Percentiles rank a stretch among this genome's conserved stretches.
These are phyloP conservation scores for Ambrosiella cleistominuta DNA, from an alignment of 2,329 filamentous ascomycete genomes.

Conservation along the genomic window DNA sequence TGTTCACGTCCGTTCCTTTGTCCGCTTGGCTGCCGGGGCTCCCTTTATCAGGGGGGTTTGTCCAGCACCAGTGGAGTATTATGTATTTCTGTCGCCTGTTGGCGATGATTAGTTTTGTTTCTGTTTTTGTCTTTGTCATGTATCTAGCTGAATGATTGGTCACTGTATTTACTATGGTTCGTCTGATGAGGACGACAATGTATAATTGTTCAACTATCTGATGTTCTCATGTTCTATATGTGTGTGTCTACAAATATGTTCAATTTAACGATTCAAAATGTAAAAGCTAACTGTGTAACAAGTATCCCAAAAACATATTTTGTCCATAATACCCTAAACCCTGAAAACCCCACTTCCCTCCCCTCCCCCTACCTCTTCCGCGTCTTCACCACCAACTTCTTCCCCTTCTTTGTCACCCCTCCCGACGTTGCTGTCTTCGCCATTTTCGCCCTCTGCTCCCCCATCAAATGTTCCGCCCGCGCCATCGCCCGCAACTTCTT, in stretches of 20 bases:
- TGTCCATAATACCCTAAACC: too few relatives aligned
- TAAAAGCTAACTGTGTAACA: too few relatives aligned
- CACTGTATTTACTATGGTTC: not conserved
- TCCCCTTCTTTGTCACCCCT: constrained; percentile 39
- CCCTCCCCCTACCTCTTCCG: constrained; percentile 34
- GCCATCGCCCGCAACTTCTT: constrained; percentile 37
- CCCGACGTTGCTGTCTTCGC: constrained; percentile 45
- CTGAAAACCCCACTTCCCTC: not conserved
- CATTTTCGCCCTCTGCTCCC: constrained; percentile 44
- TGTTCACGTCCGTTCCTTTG: constrained; percentile 6
- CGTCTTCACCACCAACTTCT: constrained; percentile 44
- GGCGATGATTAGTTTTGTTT: not conserved
- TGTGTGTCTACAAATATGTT: too few relatives aligned
- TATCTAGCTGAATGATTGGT: not conserved
- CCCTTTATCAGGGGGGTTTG: not conserved
- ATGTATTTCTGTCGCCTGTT: constrained; percentile 2
- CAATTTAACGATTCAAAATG: too few relatives aligned
- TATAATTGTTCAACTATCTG: too few relatives aligned
- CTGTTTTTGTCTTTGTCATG: not conserved
- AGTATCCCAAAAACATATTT: too few relatives aligned
- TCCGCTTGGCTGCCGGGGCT: not conserved
- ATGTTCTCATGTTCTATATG: too few relatives aligned
- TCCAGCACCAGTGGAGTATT: not conserved
- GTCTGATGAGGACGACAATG: too few relatives aligned
- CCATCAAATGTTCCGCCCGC: constrained; percentile 39